These are phyloP conservation scores for Violaceomyces palustris DNA, from an alignment of 1,284 basidiomycete genomes.

Conservation along the genomic window DNA sequence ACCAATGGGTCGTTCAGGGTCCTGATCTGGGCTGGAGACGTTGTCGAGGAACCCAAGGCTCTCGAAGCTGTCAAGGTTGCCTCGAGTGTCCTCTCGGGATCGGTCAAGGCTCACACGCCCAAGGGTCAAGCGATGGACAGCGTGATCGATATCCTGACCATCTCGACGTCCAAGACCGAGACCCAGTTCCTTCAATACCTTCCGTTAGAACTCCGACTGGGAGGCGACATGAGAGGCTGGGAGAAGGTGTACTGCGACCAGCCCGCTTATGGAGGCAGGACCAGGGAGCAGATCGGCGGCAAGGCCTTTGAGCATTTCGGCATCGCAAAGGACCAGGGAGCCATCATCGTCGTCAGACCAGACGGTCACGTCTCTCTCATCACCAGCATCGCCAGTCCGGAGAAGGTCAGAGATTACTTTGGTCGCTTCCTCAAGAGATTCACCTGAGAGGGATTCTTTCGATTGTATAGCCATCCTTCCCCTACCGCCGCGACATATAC, in stretches of 20 bases:
- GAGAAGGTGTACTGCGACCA: conserved; percentile 21
- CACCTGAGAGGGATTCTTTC: too few species aligned
- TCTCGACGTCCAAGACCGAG: conserved; percentile 7
- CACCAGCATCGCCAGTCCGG: conserved; percentile 1
- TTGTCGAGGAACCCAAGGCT: conserved; percentile 2
- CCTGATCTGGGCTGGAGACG: conserved; percentile 18
- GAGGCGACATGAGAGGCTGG: conserved; percentile 1
- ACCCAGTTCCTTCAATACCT: conserved; percentile 7
- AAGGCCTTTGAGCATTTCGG: conserved; percentile 16
- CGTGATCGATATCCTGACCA: conserved; percentile 19
- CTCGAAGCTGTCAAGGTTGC: conserved; percentile 7
- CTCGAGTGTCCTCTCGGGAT: conserved; percentile 3
- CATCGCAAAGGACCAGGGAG: conserved; percentile 4
- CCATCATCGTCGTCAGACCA: conserved; percentile 15
- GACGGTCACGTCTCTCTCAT: conserved; percentile 20
- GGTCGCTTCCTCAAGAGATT: too few species aligned
- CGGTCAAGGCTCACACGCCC: conserved; percentile 7
- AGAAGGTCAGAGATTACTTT: conserved; percentile 10
- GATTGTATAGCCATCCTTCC: too few species aligned
- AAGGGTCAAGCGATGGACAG: conserved; percentile 13
- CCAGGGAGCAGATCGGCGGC: conserved; percentile 16
- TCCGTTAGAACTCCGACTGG: too few species aligned
- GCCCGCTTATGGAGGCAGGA: conserved; percentile 14
- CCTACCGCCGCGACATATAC: too few species aligned
- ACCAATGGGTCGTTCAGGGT: conserved; percentile 14